Evolutionary conservation across 768 basidiomycete species (phyloP), one percentile per base, ranked within the genome.

Genomic region (Boletellus sp.): DNA sequence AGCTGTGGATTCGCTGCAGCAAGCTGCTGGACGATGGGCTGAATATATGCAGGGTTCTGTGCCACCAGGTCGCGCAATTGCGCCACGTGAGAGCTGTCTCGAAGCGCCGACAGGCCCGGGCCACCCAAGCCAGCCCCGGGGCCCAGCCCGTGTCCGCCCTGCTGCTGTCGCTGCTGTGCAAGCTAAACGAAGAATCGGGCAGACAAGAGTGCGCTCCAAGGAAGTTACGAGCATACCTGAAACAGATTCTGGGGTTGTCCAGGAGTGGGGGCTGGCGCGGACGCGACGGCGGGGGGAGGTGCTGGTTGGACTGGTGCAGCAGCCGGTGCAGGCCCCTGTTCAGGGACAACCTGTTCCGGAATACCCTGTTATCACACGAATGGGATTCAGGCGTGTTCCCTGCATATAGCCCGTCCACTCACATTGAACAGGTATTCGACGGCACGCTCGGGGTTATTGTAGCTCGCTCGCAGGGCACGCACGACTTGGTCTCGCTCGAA

Each of bases 341-440:
- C 42, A 13, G 22, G 15, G 8, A 10, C 16, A 12, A 87, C 70
- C 65, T 83, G 83, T 31, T 78, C 73, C 4, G 93, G 90, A 54
- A 94, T 92, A 36, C 90, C 93, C 91, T 94, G 49, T 49, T 19
- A 49, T 48, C 26, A 19, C 20, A 23, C 48, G 48, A 50, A 53
- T 56, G 45, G 59, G n/a, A 32, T 26, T 42, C 34, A 48, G 43
- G 34, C 31, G n/a, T 34, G 20, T 42, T 33, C 17, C 34, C n/a
- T 32, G 44, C 47, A 48, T 42, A 32, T 40, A 19, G 40, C 35
- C 41, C 56, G 42, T 10, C 36, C 46, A 72, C 86, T 57, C 59
- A 94, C 95, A 52, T 65, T 95, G 81, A 98, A 86, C 48, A 99
- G 73, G 69, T 99, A 99, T 68, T 99, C 96, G n/a, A 93, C 95